Percentiles rank a stretch among this genome's conserved stretches.
Conservation (phyloP, 768 basidiomycete genomes). For the Boletellus ananas region DNA sequence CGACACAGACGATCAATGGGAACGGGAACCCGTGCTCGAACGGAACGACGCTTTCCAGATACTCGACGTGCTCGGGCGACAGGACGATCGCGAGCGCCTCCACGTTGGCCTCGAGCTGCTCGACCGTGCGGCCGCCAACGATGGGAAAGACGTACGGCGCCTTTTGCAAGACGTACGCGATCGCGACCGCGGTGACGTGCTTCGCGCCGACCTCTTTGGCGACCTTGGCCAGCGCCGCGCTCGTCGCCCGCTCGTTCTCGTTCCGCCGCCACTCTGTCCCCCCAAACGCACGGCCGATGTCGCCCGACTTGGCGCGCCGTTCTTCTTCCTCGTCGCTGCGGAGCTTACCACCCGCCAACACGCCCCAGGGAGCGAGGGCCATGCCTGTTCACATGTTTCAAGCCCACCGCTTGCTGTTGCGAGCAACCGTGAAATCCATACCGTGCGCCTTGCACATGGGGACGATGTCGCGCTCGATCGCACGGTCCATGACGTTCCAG, state of each 20-base stretch:
- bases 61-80: conserved; percentile 42
- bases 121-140: conserved; percentile 49
- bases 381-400: conserved; percentile 14
- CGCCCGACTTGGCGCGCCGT: conserved; percentile 22
- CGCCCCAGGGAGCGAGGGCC: conserved; percentile 37
- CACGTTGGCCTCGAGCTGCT: conserved; percentile 48
- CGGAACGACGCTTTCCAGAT: conserved; percentile 39
- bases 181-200: conserved; percentile 38
- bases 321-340: conserved; percentile 31
- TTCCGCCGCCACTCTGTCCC: conserved; percentile 42
- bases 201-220: conserved; percentile 48
- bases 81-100: conserved; percentile 48
- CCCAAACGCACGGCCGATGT: conserved; percentile 24
- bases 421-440: too few relatives aligned
- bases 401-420: too few relatives aligned
- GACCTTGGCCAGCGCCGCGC: conserved; percentile 46
- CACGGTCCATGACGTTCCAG: conserved; percentile 33
- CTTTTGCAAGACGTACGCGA: conserved; percentile 55
- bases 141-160: conserved; percentile 50
- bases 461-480: conserved; percentile 45
- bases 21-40: conserved; percentile 48
- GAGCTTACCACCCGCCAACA: conserved; percentile 34
- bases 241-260: conserved; percentile 41
- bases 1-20: conserved; percentile 27
- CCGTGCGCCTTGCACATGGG: conserved; percentile 30